These are phyloP conservation scores for Strobilomyces echinocephalus DNA, from an alignment of 768 basidiomycete genomes.

Conservation along the genomic window DNA sequence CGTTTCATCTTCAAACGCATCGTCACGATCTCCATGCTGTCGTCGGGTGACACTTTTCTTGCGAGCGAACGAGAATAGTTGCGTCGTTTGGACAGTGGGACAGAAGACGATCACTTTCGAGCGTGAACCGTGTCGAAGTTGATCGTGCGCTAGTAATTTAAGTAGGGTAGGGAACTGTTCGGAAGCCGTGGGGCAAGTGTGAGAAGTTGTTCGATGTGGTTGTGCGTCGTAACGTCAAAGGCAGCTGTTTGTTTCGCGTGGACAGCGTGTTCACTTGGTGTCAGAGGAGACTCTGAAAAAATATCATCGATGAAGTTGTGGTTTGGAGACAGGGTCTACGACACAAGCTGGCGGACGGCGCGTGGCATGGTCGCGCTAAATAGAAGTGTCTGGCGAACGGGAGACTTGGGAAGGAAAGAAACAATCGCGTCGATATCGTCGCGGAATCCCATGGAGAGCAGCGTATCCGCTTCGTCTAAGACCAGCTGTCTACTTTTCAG, in stretches of 20 bases:
- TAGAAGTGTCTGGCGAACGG: constrained; percentile 82
- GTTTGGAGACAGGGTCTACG: constrained; percentile 50
- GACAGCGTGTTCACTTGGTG: not conserved
- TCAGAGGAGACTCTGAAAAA: constrained; percentile 24
- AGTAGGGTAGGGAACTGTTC: constrained; percentile 78
- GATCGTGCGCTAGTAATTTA: constrained; percentile 82
- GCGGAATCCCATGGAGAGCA: constrained; percentile 90
- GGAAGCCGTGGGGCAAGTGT: constrained; percentile 63
- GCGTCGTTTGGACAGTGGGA: constrained; percentile 80
- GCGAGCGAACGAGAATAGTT: constrained; percentile 60
- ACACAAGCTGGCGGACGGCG: constrained; percentile 67
- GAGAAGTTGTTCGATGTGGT: constrained; percentile 76
- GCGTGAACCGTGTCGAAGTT: constrained; percentile 57
- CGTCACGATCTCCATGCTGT: constrained; percentile 61
- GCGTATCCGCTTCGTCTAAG: constrained; percentile 88
- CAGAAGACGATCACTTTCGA: constrained; percentile 83
- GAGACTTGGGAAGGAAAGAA: constrained; percentile 50
- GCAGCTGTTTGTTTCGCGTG: not conserved
- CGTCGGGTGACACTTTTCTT: constrained; percentile 47
- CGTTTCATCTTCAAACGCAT: constrained; percentile 68
- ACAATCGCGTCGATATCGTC: constrained; percentile 77
- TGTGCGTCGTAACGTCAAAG: constrained; percentile 47
- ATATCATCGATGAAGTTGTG: constrained; percentile 75
- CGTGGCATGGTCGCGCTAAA: constrained; percentile 85
- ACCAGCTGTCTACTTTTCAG: constrained; percentile 54